These are phyloP conservation scores for Heritiera fomes DNA, from an alignment of 345 rosid genomes.

Conservation along the genomic window DNA sequence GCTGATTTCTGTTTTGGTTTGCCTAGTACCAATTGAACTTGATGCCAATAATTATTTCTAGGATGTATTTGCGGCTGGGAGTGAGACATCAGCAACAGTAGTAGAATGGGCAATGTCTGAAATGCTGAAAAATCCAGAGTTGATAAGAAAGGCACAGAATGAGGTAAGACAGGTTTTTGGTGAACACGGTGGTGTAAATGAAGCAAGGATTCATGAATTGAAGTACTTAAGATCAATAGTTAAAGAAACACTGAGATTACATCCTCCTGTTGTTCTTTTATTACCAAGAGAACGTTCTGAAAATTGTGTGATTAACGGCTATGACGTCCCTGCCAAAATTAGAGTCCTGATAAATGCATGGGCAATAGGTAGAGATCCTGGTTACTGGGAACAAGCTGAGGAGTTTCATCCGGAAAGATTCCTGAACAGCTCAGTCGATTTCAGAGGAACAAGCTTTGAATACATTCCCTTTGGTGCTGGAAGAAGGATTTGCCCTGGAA, in stretches of 20 bases:
- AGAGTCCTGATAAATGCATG: no score
- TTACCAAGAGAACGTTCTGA: no score
- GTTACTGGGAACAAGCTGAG: neutral
- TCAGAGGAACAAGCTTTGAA: neutral
- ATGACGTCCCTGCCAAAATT: no score
- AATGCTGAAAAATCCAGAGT: neutral
- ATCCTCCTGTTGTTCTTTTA: no score
- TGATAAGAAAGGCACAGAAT: conserved; percentile 2
- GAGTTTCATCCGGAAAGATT: neutral
- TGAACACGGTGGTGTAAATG: neutral
- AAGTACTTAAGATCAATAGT: neutral
- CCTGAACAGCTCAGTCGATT: neutral
- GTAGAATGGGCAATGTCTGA: conserved; percentile 1
- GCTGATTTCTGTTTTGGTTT: no score
- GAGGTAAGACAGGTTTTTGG: conserved; percentile 4
- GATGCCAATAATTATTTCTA: no score
- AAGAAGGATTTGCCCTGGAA: neutral
- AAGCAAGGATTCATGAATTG: neutral
- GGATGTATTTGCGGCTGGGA: neutral
- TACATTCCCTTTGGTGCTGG: conserved; percentile 2
- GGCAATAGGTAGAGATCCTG: no score
- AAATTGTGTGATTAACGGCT: no score
- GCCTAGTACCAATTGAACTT: no score
- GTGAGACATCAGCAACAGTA: conserved; percentile 1
- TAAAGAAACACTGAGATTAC: neutral